Evolutionary conservation across 2,329 filamentous ascomycete genomes (phyloP).

Genomic region (Epichloe bromicola): DNA sequence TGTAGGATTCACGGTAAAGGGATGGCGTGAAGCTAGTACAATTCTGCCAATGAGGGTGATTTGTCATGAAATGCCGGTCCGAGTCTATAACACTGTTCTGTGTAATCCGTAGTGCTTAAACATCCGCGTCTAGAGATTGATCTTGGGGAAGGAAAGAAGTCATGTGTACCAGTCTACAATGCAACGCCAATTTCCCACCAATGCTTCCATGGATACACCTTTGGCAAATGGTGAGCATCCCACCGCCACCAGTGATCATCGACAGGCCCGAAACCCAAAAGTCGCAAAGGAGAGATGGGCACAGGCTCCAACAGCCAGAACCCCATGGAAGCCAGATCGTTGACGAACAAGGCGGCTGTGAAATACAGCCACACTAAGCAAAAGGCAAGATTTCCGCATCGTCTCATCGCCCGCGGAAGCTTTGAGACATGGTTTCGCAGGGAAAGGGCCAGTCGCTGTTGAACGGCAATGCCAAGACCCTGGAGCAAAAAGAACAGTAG

Average conservation of each 20-base stretch:
- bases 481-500: conserved; percentile 62
- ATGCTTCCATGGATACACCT: conserved; percentile 42
- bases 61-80: background rate
- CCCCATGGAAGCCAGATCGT: conserved; percentile 63
- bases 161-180: conserved; percentile 11
- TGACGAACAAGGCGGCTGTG: conserved; percentile 52
- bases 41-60: background rate
- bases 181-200: conserved; percentile 44
- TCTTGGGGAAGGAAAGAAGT: background rate
- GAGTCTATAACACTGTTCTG: background rate
- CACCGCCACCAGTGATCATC: conserved; percentile 58
- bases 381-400: conserved; percentile 47
- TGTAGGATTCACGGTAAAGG: background rate
- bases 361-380: conserved; percentile 53
- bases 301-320: conserved; percentile 74
- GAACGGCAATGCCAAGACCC: conserved; percentile 48
- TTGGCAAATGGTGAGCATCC: conserved; percentile 36
- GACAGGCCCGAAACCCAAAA: conserved; percentile 46
- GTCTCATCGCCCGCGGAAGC: conserved; percentile 33
- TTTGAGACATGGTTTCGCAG: conserved; percentile 20
- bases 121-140: background rate
- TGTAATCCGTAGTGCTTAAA: background rate
- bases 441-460: conserved; percentile 29
- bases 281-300: conserved; percentile 59
- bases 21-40: background rate